Conservation (phyloP, 345 rosid species). For the Citrus unshiu region DNA sequence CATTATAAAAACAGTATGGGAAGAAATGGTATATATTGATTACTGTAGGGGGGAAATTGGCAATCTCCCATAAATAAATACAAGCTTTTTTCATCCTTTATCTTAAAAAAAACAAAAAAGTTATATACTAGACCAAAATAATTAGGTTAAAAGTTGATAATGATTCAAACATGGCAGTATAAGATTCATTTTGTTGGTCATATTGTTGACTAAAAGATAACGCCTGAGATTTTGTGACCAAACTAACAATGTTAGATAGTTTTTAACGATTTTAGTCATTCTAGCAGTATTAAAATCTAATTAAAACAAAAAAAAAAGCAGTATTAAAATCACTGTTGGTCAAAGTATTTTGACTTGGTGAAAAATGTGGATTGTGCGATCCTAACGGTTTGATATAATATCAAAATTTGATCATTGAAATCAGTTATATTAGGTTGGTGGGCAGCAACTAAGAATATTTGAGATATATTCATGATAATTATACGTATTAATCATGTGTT, state of each 20-base stretch:
- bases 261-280: neutral
- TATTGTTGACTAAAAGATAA: neutral
- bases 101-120: too few relatives aligned
- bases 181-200: neutral
- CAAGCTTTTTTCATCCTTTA: too few relatives aligned
- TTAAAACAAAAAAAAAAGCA: too few relatives aligned
- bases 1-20: too few relatives aligned
- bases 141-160: neutral
- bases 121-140: neutral
- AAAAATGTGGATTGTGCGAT: neutral
- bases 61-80: too few relatives aligned
- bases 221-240: neutral
- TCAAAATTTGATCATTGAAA: neutral
- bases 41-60: too few relatives aligned
- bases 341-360: neutral
- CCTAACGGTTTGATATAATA: neutral
- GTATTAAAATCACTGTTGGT: neutral
- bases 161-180: neutral
- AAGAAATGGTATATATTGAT: too few relatives aligned
- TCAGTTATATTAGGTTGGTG: neutral
- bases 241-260: neutral
- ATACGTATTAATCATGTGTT: neutral
- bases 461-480: neutral
- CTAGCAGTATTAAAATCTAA: neutral
- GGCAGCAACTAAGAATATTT: neutral